Evolutionary conservation across 2,329 filamentous ascomycete species (phyloP), one percentile per base, ranked within the genome.

Genomic region (Byssochlamys sp.): DNA sequence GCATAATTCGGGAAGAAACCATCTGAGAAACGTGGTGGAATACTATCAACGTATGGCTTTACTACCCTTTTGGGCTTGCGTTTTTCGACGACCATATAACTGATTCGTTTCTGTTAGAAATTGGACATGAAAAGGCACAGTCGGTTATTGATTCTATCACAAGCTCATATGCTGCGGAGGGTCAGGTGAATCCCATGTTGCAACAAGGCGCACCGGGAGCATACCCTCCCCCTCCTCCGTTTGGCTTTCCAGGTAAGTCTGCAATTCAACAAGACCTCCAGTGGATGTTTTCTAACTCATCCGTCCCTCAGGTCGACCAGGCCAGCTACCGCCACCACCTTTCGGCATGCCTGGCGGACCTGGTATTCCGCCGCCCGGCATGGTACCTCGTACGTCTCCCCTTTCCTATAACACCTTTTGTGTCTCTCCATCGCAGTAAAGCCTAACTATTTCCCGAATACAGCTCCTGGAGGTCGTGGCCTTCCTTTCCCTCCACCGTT

Each of bases 91-190:
- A 55, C 4, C 14, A 45, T 55, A 52, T 59, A 14, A 58, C 31
- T 57, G 28, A 10, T 14, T 33, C n/a, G n/a, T 4, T 31, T 31
- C 29, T 7, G 24, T 6, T 69, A 92, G 90, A 97, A 79, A 97
- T 99, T 73, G 94, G 92, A 53, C 92, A 96, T 75, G 94, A 97
- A 77, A 96, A 97, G 78, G 92, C 94, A 59, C 94, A 99, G 77
- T 94, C 89, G 54, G 94, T 99, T 66, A 99, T 99, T 72, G 94
- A 99, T 78, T 92, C 88, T 66, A 99, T 99, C 75, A 97, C 94
- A 49, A 90, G 86, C 50, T 96, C 91, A 45, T 97, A 99, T 78
- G 90, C 89, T 62, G 91, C 90, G 65, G 94, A 95, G 77, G 94
- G 94, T 67, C 91, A 96, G 74, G 85, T 85, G 60, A 96, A 95